Evolutionary conservation across 2,329 filamentous ascomycete species (phyloP), one percentile per base, ranked within the genome.

Genomic region (Exserohilum rostratum): DNA sequence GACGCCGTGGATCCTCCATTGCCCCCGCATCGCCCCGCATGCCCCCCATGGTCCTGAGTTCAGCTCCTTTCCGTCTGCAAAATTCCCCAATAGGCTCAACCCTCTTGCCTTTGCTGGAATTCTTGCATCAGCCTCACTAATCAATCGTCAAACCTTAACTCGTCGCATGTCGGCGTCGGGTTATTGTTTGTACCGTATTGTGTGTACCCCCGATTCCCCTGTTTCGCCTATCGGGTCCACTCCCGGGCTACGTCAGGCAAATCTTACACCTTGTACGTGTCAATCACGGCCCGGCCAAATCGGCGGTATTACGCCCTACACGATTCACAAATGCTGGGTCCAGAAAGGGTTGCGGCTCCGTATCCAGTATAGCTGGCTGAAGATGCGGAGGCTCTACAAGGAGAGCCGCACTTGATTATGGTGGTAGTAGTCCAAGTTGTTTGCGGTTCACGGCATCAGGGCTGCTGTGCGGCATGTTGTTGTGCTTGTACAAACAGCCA

Each of bases 231-330:
- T 43, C 39, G 39, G 39, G 6, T 43, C 25, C 39, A 18, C 9
- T 20, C 15, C 39, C 39, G 39, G 22, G 22, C 33, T 35, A 15
- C 11, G 15, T 35, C 33, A 35, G 13, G 33, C 11, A 35, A 35
- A 15, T 35, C 33, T 34, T 33, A 22, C n/a, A 22, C 18, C 18
- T 20, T 33, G 30, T 33, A 22, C 29, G 42, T 22, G 42, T 45
- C 33, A 34, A 45, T 34, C 30, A 45, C 42, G 42, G 42, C 31
- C 18, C 43, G 30, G 20, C 31, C 18, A 46, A 33, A 46, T 30
- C 43, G 43, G 43, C 43, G 30, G 20, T 46, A 17, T 30, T 46
- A 30, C 30, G 33, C 43, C 43, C 43, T 46, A 30, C n/a, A 27
- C 18, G 31, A 35, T 46, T 22, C 43, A 34, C 43, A 33, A 46